A percentile compares a stretch with the other conserved stretches of the same genome.
Evolutionary conservation across 352 stramenopile species (phyloP).

Genomic region (Pythium plurisporium): DNA sequence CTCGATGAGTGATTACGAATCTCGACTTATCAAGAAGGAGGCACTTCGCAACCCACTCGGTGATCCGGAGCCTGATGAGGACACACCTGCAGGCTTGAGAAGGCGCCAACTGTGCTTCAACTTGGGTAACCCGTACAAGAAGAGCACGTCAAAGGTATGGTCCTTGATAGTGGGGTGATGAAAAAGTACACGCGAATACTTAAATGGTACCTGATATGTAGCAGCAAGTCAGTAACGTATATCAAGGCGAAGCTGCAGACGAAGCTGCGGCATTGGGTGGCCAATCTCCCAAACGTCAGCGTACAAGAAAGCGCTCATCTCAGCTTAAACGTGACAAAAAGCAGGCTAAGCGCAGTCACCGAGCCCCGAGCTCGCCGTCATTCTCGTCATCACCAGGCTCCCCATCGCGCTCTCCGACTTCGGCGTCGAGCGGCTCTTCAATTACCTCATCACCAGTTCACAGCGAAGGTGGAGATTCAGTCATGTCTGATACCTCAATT

Average conservation of each 20-base stretch:
- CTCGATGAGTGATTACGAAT: slow-evolving; percentile 88
- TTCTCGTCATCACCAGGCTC: slow-evolving; percentile 69
- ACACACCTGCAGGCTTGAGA: slow-evolving; percentile 65
- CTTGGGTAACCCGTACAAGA: slow-evolving; percentile 87
- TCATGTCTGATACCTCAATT: slow-evolving; percentile 53
- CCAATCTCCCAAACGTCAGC: slow-evolving; percentile 73
- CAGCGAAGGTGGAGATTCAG: slow-evolving; percentile 57
- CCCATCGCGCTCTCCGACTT: slow-evolving; percentile 60
- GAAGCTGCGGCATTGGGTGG: slow-evolving; percentile 74
- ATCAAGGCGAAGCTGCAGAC: slow-evolving; percentile 80
- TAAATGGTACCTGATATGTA: neutral
- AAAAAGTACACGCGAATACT: no score
- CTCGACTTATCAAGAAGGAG: slow-evolving; percentile 83
- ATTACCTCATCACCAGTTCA: slow-evolving; percentile 57
- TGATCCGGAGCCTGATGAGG: slow-evolving; percentile 80
- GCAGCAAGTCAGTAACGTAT: slow-evolving; percentile 72
- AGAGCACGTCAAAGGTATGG: slow-evolving; percentile 72
- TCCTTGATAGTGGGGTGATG: no score
- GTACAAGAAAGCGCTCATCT: slow-evolving; percentile 80
- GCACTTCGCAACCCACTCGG: slow-evolving; percentile 78
- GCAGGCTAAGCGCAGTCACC: slow-evolving; percentile 62
- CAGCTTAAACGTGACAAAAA: slow-evolving; percentile 79
- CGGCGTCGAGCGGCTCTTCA: slow-evolving; percentile 38
- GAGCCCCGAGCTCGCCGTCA: slow-evolving; percentile 60
- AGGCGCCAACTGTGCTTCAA: slow-evolving; percentile 83